These are phyloP conservation scores for Stagonosporopsis cucurbitacearum DNA, from an alignment of 2,329 filamentous ascomycete genomes.

Conservation along the genomic window DNA sequence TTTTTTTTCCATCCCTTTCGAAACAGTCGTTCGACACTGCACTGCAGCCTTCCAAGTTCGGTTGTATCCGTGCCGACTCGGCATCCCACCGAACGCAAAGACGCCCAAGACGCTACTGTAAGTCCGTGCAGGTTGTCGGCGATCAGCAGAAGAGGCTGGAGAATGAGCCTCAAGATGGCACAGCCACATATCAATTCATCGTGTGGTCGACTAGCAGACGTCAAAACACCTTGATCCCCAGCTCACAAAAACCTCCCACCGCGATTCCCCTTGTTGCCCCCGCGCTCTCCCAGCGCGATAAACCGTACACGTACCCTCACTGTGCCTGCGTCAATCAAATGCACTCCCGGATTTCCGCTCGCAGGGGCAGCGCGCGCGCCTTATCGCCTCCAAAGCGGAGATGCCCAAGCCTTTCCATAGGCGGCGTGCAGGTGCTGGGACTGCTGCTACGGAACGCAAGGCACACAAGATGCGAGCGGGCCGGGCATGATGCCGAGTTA, in stretches of 20 bases:
- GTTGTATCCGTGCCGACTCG: background rate
- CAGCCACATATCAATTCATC: conserved; percentile 11
- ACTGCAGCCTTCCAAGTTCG: background rate
- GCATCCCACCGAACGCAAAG: background rate
- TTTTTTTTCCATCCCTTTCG: too few relatives aligned
- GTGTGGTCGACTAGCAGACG: background rate
- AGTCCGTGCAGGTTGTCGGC: background rate
- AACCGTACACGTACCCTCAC: background rate
- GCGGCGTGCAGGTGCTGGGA: background rate
- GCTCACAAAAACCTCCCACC: too few relatives aligned
- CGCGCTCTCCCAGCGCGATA: background rate
- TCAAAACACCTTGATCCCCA: background rate
- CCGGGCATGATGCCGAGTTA: conserved; percentile 16
- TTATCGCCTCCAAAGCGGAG: background rate
- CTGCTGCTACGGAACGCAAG: conserved; percentile 14
- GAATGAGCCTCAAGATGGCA: conserved; percentile 9
- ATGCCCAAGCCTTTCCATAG: background rate
- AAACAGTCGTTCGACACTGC: background rate
- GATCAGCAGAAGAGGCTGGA: conserved; percentile 6
- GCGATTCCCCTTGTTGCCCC: background rate
- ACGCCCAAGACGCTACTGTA: background rate
- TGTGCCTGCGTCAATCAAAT: background rate
- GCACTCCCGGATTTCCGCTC: background rate
- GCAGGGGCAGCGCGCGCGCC: background rate
- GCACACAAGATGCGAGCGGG: conserved; percentile 3